Evolutionary conservation across 129 eudicot genomes (phyloP), one percentile per base, ranked within the genome.

Genomic region (Flaveria brownii): DNA sequence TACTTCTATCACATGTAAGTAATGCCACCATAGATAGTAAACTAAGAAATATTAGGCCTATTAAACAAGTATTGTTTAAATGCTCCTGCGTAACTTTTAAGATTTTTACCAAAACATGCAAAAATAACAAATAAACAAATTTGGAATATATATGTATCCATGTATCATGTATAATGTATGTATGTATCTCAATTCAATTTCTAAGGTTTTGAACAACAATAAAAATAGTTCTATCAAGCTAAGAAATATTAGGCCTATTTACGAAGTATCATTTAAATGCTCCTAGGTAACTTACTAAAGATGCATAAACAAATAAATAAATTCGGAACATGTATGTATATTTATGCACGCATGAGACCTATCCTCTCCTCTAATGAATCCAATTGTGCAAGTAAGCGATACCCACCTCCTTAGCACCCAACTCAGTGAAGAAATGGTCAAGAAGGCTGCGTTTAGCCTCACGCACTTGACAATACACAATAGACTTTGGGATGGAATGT

Each of bases 381-480:
- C 49, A 43, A 43, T 43, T 43, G 49, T 43, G 10, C 49, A 43
- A 43, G 42, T 5, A 26, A 26, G n/a, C 6, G 15, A 51, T 15
- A 2, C 82, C 54, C 72, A 93, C 97, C 96, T 94, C 98, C 68
- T 89, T 94, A 80, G 82, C 84, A 30, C 98, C 98, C 87, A 94
- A 78, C 59, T 91, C 98, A 0, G 97, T 82, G 79, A 91, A 94
- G 87, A 94, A 94, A 89, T 94, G 90, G 81, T 94, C 98, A 4
- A 94, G 96, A 18, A 94, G 78, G 77, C 93, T 84, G 50, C 97
- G 97, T 67, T 94, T 94, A 36, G 98, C 96, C 89, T 94, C 97
- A 14, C 98, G 98, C 17, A 94, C 98, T 94, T 94, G 98, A 72
- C 98, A 91, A 67, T 84, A 91, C 18, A 94, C 98, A 39, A 94